Base-by-base conservation (phyloP, 2,329 filamentous ascomycete genomes). In the Helicocarpus griseus region DNA sequence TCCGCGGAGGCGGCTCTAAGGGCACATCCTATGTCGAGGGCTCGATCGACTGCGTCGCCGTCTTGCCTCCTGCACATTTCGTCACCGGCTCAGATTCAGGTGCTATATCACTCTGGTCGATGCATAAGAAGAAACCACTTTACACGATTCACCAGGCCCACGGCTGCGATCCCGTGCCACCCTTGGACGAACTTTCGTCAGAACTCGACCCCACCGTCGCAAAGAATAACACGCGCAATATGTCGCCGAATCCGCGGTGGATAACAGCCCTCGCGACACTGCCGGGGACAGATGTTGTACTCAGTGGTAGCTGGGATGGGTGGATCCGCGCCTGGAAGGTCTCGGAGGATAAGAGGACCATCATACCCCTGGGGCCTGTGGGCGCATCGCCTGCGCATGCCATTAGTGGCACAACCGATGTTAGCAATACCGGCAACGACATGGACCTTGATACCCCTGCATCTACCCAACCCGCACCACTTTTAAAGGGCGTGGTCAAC, bases 241-340 rank as follows among this genome's bases (percentile, higher is more conserved):
- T 66, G 73, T 85, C 44, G 75, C 85, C 40, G 72, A 84, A 58
- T 54, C 87, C 93, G 3, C 79, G 91, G 64, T 94, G 87, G 78
- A 93, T 98, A 66, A 98, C 93, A 1, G 90, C 91, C 5, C 74
- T 98, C 40, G 77, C 83, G 46, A 86, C 88, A 0, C 78, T 98
- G 46, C 91, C 93, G 0, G 96, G 90, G 67, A 91, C 89, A 4
- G 89, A 98, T 63, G 74, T 95, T 48, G 81, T 98, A 52, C 75
- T 98, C 48, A 94, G 84, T 58, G 93, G 91, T 29, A 95, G 89
- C 69, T 98, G 91, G 90, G 93, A 95, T 65, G 93, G 93, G 2
- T 83, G 81, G 67, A 77, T 98, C 53, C 78, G 91, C 47, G 85
- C 85, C 4, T 98, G 93, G 93, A 82, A 79, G 54, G 77, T 98